Evolutionary conservation across 202 grass and related monocot genomes (phyloP), one percentile per base, ranked within the genome.

Genomic region (Carex sylvatica): DNA sequence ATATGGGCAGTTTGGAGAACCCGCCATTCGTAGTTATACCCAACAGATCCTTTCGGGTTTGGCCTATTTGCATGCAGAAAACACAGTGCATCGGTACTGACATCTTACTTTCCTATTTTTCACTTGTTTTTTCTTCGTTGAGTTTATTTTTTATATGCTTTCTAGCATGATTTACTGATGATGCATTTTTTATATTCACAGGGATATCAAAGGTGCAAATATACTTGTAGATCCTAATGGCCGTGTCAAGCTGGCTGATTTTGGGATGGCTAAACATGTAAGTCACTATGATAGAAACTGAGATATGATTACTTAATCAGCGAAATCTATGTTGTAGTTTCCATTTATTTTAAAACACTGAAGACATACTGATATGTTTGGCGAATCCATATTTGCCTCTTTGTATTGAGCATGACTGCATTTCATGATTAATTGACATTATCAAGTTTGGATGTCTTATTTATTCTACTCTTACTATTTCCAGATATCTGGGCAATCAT

Each of bases 191-290:
- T 55, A 46, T 82, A 84, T 84, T 86, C 80, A 46, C 81, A 98
- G 96, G 74, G 96, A 98, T 80, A 98, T 98, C 73, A 98, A 98
- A 93, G 95, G 95, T 52, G 92, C 95, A 91, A 98, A 95, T 86
- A 95, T 98, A 93, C 84, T 98, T 81, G 93, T 99, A 44, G 96
- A 99, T 80, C 96, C 96, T 84, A 99, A 92, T 88, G 96, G 96
- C 18, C 96, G 89, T 65, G 93, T 99, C 68, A 95, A 99, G 88
- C 89, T 99, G 80, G 96, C 96, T 61, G 96, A 99, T 79, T 99
- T 99, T 9, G 96, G 96, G 84, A 99, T 99, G 96, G 93, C 96
- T 19, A 99, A 99, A 92, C 92, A 99, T 71, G 96, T 93, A 88
- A 70, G 77, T 84, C 90, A 78, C 83, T 42, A 82, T 26, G 61